Evolutionary conservation across 148 eudicot species (phyloP).

Genomic region (Nepenthes gracilis): DNA sequence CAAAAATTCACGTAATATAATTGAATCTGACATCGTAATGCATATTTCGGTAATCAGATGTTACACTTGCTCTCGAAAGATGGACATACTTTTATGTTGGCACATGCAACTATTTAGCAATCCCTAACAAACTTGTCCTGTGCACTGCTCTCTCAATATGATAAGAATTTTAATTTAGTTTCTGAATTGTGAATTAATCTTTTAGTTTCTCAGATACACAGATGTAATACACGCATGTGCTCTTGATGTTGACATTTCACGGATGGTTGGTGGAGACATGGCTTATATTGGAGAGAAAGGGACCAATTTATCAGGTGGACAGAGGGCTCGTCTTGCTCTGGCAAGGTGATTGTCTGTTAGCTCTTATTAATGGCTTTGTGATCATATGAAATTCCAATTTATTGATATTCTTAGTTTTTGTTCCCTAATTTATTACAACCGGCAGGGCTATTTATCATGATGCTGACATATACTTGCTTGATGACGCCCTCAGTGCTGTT

Average conservation of each 20-base stretch:
- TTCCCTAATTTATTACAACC: conserved; percentile 3
- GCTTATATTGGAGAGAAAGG: conserved; percentile 83
- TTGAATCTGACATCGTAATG: too few relatives aligned
- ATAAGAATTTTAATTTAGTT: neutral
- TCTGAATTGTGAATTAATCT: neutral
- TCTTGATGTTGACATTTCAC: conserved; percentile 68
- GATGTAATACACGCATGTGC: conserved; percentile 69
- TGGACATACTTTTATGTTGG: too few relatives aligned
- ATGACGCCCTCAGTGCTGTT: conserved; percentile 94
- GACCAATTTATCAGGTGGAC: conserved; percentile 87
- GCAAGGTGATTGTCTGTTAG: conserved; percentile 43
- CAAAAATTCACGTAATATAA: too few relatives aligned
- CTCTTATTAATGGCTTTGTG: neutral
- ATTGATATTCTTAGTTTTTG: conserved; percentile 2
- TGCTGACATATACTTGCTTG: conserved; percentile 63
- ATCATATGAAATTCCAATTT: neutral
- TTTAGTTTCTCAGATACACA: conserved; percentile 37
- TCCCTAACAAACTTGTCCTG: too few relatives aligned
- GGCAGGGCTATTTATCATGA: conserved; percentile 77
- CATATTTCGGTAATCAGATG: too few relatives aligned
- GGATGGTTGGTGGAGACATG: conserved; percentile 81
- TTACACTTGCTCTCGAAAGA: neutral
- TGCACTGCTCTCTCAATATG: neutral
- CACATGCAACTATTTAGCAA: too few relatives aligned
- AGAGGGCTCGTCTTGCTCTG: conserved; percentile 88